Evolutionary conservation across 345 rosid genomes (phyloP).

Genomic region (Durio zibethinus): DNA sequence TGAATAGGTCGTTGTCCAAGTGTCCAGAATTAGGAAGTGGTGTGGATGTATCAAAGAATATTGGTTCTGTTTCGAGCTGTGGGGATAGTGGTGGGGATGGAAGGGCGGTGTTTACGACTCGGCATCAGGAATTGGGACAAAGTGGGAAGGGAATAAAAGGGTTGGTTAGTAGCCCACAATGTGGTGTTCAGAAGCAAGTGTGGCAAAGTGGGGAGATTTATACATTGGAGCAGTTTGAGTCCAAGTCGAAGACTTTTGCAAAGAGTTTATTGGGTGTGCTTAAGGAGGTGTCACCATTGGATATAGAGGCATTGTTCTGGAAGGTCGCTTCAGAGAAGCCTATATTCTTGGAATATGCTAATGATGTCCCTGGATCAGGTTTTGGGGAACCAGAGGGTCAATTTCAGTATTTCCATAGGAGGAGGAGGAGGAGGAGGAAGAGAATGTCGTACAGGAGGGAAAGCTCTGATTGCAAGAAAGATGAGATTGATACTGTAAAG

Average conservation of each 20-base stretch:
- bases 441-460: conserved; percentile 66
- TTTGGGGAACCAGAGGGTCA: conserved; percentile 83
- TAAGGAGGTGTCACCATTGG: conserved; percentile 73
- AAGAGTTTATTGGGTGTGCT: conserved; percentile 57
- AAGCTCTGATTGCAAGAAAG: conserved; percentile 25
- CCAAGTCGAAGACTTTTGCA: conserved; percentile 75
- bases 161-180: conserved; percentile 29
- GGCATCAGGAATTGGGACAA: conserved; percentile 96
- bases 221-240: conserved; percentile 93
- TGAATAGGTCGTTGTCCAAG: conserved; percentile 77
- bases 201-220: conserved; percentile 98
- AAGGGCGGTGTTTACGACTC: conserved; percentile 88
- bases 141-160: conserved; percentile 54
- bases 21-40: conserved; percentile 67
- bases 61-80: conserved; percentile 23
- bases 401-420: conserved; percentile 53
- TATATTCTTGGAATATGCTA: conserved; percentile 90
- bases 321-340: conserved; percentile 84
- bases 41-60: conserved; percentile 31
- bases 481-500: conserved; percentile 25
- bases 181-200: conserved; percentile 75
- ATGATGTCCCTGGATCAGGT: conserved; percentile 97
- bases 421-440: conserved; percentile 41
- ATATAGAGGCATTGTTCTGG: conserved; percentile 88
- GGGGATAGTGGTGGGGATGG: conserved; percentile 35